Evolutionary conservation across 768 basidiomycete genomes (phyloP).

Genomic region (Strobilomyces confusus): DNA sequence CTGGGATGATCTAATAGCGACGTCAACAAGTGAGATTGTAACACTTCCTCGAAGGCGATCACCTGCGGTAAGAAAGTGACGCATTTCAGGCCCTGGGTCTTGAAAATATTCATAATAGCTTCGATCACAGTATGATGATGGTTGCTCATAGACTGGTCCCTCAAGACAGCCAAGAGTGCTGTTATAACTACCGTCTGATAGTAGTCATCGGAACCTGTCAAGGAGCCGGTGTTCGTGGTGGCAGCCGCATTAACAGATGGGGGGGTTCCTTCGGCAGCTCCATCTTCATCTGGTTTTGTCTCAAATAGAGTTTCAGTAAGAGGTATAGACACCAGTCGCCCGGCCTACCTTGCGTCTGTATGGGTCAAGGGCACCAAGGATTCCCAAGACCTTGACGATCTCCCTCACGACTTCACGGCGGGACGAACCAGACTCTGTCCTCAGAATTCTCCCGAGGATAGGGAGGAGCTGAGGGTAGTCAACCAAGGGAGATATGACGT

Average conservation of each 20-base stretch:
- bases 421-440: constrained; percentile 72
- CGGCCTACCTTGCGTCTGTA: constrained; percentile 81
- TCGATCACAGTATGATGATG: constrained; percentile 95
- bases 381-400: constrained; percentile 92
- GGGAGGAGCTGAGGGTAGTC: constrained; percentile 91
- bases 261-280: constrained; percentile 53
- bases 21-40: constrained; percentile 8
- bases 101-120: constrained; percentile 98
- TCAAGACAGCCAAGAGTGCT: constrained; percentile 79
- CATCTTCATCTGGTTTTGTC: constrained; percentile 64
- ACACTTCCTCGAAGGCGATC: constrained; percentile 5
- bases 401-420: constrained; percentile 91
- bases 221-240: constrained; percentile 55
- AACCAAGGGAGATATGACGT: constrained; percentile 85
- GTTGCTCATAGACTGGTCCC: constrained; percentile 80
- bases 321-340: not conserved
- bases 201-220: constrained; percentile 83
- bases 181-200: constrained; percentile 96
- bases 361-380: constrained; percentile 93
- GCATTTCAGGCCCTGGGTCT: constrained; percentile 95
- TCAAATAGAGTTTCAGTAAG: constrained; percentile 22
- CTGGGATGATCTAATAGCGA: constrained; percentile 76
- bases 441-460: constrained; percentile 77
- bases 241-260: constrained; percentile 67
- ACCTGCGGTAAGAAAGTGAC: constrained; percentile 94